phyloP scores from a whole-genome alignment of 306 rosid genomes.

The Styphnolobium japonicum region DNA sequence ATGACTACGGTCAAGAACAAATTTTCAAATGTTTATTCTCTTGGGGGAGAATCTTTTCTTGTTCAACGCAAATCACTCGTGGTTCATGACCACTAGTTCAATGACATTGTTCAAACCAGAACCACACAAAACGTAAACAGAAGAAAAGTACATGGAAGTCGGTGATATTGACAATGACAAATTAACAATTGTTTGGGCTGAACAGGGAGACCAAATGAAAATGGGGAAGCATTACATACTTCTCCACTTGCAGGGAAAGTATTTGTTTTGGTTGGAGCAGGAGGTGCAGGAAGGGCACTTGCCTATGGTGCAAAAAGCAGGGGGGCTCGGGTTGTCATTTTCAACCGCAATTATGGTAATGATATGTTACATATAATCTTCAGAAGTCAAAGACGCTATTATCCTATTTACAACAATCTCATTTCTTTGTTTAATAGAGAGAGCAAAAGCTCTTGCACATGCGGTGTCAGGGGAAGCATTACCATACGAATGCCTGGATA shows the following conservation, averaged over 20 bases:
- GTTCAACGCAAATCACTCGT: neutral
- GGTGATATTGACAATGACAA: neutral
- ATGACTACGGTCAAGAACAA: neutral
- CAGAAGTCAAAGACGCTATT: neutral
- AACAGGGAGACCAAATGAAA: neutral
- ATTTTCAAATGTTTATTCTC: neutral
- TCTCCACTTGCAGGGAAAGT: slow-evolving; percentile 24
- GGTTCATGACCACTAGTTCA: neutral
- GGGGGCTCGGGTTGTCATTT: slow-evolving; percentile 11
- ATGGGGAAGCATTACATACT: neutral
- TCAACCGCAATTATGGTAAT: slow-evolving; percentile 16
- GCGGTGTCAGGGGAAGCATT: slow-evolving; percentile 20
- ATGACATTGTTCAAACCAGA: neutral
- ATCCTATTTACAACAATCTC: neutral
- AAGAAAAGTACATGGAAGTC: neutral
- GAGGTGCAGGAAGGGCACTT: slow-evolving; percentile 16
- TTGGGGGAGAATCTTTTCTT: neutral
- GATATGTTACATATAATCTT: neutral
- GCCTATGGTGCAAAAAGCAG: slow-evolving; percentile 18
- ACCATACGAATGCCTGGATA: neutral
- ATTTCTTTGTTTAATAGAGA: neutral
- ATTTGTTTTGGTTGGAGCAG: slow-evolving; percentile 18
- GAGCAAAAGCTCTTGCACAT: slow-evolving; percentile 14
- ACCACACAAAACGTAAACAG: neutral
- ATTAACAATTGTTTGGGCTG: neutral